A percentile compares a stretch with the other conserved stretches of the same genome.
These are phyloP conservation scores for Vitis rupestris DNA, from an alignment of 164 flowering plant genomes.

Conservation along the genomic window DNA sequence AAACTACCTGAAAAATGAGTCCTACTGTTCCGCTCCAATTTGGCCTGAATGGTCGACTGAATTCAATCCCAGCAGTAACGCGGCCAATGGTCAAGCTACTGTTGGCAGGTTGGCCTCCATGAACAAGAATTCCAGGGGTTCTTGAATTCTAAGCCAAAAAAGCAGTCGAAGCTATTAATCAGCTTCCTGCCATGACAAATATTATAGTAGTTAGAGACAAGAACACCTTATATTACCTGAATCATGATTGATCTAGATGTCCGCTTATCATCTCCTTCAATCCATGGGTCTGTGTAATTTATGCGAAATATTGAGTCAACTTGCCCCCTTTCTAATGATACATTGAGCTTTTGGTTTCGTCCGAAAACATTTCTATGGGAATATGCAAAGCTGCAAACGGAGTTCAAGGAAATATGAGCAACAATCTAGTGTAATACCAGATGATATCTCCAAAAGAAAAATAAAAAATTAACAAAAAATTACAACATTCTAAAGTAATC, in stretches of 20 bases:
- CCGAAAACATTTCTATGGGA: constrained; percentile 95
- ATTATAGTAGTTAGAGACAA: constrained; percentile 1
- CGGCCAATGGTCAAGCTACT: constrained; percentile 74
- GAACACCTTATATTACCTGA: constrained; percentile 50
- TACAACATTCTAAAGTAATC: no score
- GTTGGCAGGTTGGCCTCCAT: constrained; percentile 69
- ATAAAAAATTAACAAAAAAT: background rate
- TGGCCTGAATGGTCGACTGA: constrained; percentile 86
- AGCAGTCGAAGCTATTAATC: background rate
- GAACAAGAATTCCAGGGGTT: constrained; percentile 90
- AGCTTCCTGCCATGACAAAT: background rate
- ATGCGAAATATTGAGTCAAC: constrained; percentile 87
- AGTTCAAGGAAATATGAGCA: constrained; percentile 6
- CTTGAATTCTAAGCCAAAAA: constrained; percentile 68
- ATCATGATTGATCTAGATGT: constrained; percentile 90
- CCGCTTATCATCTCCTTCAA: constrained; percentile 97
- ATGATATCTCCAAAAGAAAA: background rate
- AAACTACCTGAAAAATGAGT: constrained; percentile 77
- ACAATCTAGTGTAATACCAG: background rate
- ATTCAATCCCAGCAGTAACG: constrained; percentile 87
- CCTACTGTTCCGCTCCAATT: constrained; percentile 98
- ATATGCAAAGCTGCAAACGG: constrained; percentile 86
- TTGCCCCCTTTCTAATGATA: constrained; percentile 94
- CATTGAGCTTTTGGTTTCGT: constrained; percentile 87
- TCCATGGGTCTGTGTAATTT: constrained; percentile 96